Base-by-base conservation (phyloP, 345 rosid genomes). In the Lepidium africanum region DNA sequence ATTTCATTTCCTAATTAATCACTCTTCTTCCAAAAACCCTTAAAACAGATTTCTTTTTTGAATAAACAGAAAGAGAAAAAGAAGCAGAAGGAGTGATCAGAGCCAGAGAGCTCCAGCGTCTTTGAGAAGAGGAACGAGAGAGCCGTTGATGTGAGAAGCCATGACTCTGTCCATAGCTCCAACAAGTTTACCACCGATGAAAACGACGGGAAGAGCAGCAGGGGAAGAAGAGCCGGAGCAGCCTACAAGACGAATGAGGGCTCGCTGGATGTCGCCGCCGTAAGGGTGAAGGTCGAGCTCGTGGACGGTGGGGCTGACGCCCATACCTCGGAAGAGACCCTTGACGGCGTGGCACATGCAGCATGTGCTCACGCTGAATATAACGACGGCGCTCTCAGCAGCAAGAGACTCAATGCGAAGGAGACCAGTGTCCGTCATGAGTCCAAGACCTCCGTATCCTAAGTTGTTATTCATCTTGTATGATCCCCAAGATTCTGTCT, bases 281-380 rank as follows among this genome's bases (percentile, higher is more conserved):
- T 71, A 67, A 0, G 96, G 98, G 60, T 87, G 96, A 30, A 83
- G 81, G 65, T 92, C 96, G 5, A 92, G 91, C 83, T 92, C 98
- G 65, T 87, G 79, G 38, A 92, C 96, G 0, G 95, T 81, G 1
- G 96, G 98, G 77, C 84, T 85, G n/a, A 89, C 98, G 0, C 98
- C 98, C 95, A 92, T 83, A 2, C 96, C 96, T 25, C 89, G 78
- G 73, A 92, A 89, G 10, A 92, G 85, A 55, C 92, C 79, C 77
- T 92, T 92, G 12, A 84, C 82, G 66, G 89, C 92, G 74, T 89
- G 98, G 77, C 96, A 92, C 98, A 92, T 92, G 87, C 98, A 92
- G 81, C 98, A 92, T 0, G 80, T 82, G 80, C 98, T 92, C 9
- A 82, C 75, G 81, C 98, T 89, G 77, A 92, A 87, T 30, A 92